Evolutionary conservation across 805 yeast species (phyloP).

Genomic region (Candida nemodendra): DNA sequence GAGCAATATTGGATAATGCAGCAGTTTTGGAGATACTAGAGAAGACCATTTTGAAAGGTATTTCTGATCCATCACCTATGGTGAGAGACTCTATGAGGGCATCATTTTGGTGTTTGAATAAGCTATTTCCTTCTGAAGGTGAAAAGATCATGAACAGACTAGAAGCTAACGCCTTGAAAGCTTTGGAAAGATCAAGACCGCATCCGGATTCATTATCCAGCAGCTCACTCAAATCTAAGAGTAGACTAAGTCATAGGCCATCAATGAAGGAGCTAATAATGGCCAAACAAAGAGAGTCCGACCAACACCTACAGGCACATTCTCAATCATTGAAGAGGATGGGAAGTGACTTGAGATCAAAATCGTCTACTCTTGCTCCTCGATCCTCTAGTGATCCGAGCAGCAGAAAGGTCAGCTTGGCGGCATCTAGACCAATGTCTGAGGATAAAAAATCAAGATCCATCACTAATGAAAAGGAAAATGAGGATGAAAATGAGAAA

Average conservation of each 20-base stretch:
- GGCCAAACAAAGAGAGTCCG: constrained; percentile 39
- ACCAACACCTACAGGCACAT: constrained; percentile 5
- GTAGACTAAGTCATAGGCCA: constrained; percentile 34
- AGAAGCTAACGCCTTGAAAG: constrained; percentile 50
- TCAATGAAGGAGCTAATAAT: constrained; percentile 49
- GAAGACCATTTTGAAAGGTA: constrained; percentile 54
- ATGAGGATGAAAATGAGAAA: constrained; percentile 11
- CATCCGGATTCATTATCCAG: constrained; percentile 9
- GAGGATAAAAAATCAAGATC: constrained; percentile 3
- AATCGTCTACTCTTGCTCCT: constrained; percentile 4
- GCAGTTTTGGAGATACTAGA: constrained; percentile 44
- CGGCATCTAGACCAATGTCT: constrained; percentile 7
- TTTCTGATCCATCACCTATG: constrained; percentile 75
- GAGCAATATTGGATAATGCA: constrained; percentile 27
- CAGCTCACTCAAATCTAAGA: constrained; percentile 11
- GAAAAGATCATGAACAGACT: constrained; percentile 36
- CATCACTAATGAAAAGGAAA: constrained; percentile 11
- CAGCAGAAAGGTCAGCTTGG: constrained; percentile 4
- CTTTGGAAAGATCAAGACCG: constrained; percentile 62
- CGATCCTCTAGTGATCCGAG: constrained; percentile 6
- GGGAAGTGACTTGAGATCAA: constrained; percentile 10
- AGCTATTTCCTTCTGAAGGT: constrained; percentile 52
- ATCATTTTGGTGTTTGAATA: constrained; percentile 69
- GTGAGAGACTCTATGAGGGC: constrained; percentile 76
- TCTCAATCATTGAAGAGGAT: constrained; percentile 5